phyloP scores from a whole-genome alignment of 306 rosid genomes.

The Acmispon strigosus region DNA sequence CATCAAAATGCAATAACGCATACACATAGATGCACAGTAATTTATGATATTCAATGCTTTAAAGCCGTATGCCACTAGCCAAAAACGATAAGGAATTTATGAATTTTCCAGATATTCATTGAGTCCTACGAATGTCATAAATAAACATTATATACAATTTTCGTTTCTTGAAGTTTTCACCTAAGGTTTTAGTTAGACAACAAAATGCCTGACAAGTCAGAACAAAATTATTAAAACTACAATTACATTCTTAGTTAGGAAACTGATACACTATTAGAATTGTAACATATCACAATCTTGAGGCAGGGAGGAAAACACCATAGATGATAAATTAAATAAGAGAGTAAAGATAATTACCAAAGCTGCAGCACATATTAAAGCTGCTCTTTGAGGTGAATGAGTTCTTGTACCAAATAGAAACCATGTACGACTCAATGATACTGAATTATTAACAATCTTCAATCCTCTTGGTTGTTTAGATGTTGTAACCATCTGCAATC shows the following conservation, averaged over 20 bases:
- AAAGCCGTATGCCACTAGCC: background rate
- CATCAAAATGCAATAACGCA: background rate
- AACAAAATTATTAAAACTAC: background rate
- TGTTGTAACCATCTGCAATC: background rate
- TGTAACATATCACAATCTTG: background rate
- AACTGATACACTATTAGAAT: background rate
- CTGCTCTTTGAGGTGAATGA: conserved; percentile 11
- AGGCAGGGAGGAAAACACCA: background rate
- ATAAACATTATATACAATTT: background rate
- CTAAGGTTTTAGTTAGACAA: background rate
- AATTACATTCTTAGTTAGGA: background rate
- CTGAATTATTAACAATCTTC: background rate
- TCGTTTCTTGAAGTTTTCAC: background rate
- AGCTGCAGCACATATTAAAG: conserved; percentile 44
- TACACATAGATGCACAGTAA: background rate
- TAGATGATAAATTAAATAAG: background rate
- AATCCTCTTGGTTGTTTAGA: conserved; percentile 11
- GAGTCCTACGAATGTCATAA: background rate
- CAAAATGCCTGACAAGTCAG: background rate
- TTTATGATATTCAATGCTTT: background rate
- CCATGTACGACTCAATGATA: background rate
- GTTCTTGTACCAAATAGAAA: conserved; percentile 20
- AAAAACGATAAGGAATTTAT: background rate
- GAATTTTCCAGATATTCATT: background rate
- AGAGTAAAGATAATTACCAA: conserved; percentile 26